A percentile compares a stretch with the other conserved stretches of the same genome.
These are phyloP conservation scores for Termitomyces sp. DNA, from an alignment of 768 basidiomycete species.

Conservation along the genomic window DNA sequence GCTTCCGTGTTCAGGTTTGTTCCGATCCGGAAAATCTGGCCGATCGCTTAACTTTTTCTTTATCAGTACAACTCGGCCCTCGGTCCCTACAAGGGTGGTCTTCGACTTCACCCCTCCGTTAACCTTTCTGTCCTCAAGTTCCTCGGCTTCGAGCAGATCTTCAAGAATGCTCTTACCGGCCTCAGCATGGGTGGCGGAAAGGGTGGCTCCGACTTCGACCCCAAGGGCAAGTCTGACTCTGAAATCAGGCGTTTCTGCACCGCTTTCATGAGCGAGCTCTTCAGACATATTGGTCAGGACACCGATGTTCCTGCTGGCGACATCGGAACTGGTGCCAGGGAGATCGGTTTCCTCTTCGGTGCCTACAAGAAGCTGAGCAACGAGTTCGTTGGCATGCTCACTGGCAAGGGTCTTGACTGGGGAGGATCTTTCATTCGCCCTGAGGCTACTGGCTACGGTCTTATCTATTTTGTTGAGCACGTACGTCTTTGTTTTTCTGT, in stretches of 20 bases:
- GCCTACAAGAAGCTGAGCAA: conserved; percentile 74
- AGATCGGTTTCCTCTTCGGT: conserved; percentile 75
- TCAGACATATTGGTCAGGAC: conserved; percentile 66
- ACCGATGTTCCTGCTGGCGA: conserved; percentile 76
- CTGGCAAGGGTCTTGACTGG: conserved; percentile 67
- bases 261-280: conserved; percentile 74
- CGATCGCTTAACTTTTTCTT: neutral
- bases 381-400: conserved; percentile 68
- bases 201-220: conserved; percentile 78
- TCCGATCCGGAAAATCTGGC: neutral
- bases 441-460: conserved; percentile 69
- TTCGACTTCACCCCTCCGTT: conserved; percentile 75
- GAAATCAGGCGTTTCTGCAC: conserved; percentile 72
- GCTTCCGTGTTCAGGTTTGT: conserved; percentile 66
- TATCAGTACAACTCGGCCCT: conserved; percentile 70
- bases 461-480: conserved; percentile 74
- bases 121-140: conserved; percentile 83
- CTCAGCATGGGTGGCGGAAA: conserved; percentile 78
- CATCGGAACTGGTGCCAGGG: conserved; percentile 73
- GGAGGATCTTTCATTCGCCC: conserved; percentile 73
- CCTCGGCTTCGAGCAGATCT: conserved; percentile 79
- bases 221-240: conserved; percentile 74
- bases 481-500: conserved; percentile 33
- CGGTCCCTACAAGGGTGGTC: conserved; percentile 77
- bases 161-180: conserved; percentile 79